Evolutionary conservation across 2,329 filamentous ascomycete genomes (phyloP).

Genomic region (Teratosphaeria destructans): DNA sequence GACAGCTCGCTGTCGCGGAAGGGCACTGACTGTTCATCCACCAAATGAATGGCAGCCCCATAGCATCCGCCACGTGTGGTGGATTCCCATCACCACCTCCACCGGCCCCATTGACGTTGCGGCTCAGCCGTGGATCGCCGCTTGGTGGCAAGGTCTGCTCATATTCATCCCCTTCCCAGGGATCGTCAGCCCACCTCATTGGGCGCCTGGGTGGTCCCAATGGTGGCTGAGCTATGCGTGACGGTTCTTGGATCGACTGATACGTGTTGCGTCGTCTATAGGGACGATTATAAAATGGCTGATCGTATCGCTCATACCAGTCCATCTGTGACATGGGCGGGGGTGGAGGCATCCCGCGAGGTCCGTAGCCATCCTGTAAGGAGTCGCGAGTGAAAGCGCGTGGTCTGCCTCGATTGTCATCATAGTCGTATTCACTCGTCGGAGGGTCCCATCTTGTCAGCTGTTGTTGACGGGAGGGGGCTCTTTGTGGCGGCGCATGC

Average conservation of each 20-base stretch:
- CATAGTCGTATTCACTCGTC: slow-evolving; percentile 13
- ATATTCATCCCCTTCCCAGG: slow-evolving; percentile 12
- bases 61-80: slow-evolving; percentile 16
- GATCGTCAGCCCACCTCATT: background rate
- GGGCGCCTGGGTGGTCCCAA: slow-evolving; percentile 7
- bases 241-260: slow-evolving; percentile 9
- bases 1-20: no score
- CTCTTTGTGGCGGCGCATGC: slow-evolving; percentile 7
- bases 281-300: slow-evolving; percentile 16
- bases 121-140: background rate
- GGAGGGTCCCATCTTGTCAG: slow-evolving; percentile 16
- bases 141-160: slow-evolving; percentile 7
- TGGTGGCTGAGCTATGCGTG: background rate
- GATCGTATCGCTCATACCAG: slow-evolving; percentile 12
- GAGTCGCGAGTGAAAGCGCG: slow-evolving; percentile 11
- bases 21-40: slow-evolving; percentile 19
- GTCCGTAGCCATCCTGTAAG: slow-evolving; percentile 14
- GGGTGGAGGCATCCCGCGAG: slow-evolving; percentile 6
- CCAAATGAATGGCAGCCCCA: slow-evolving; percentile 20
- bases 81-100: background rate
- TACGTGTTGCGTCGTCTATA: slow-evolving; percentile 9
- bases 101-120: background rate
- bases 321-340: slow-evolving; percentile 3
- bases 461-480: slow-evolving; percentile 13
- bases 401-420: slow-evolving; percentile 9